Percentiles rank a stretch among this genome's conserved stretches.
These are phyloP conservation scores for Pseudohalonectria lignicola DNA, from an alignment of 2,329 filamentous ascomycete genomes.

Conservation along the genomic window DNA sequence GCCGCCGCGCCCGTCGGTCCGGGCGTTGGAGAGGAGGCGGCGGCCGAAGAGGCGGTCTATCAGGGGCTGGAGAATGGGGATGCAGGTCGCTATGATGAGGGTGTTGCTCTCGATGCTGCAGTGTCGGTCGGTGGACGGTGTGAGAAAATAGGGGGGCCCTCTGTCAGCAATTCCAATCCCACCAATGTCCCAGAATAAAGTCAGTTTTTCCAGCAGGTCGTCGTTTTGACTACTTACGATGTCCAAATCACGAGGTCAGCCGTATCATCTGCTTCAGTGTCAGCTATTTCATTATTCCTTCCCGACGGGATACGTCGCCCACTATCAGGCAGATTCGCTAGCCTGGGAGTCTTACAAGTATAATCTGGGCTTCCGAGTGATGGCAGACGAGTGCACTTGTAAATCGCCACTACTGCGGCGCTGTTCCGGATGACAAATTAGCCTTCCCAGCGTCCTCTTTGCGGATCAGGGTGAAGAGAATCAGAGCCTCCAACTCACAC, in stretches of 20 bases:
- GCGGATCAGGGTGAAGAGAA: not conserved
- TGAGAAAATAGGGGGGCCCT: too few relatives aligned
- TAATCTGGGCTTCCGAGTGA: constrained; percentile 16
- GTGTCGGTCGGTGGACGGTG: not conserved
- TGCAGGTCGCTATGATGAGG: constrained; percentile 23
- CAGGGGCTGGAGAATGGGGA: constrained; percentile 21
- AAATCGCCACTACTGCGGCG: constrained; percentile 15
- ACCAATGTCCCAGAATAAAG: too few relatives aligned
- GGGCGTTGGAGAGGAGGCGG: not conserved
- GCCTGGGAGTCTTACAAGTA: constrained; percentile 10
- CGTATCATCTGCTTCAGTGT: constrained; percentile 15
- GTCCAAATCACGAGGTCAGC: constrained; percentile 34
- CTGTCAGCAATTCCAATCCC: too few relatives aligned
- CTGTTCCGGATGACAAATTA: constrained; percentile 8
- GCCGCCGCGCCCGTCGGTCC: not conserved
- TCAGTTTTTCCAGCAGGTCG: too few relatives aligned
- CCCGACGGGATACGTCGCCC: too few relatives aligned
- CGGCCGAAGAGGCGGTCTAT: constrained; percentile 12
- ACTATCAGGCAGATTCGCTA: too few relatives aligned
- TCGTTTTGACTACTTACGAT: constrained; percentile 23
- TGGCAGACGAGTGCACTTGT: constrained; percentile 17
- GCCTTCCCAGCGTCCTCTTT: too few relatives aligned
- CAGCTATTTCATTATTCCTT: not conserved
- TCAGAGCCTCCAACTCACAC: constrained; percentile 13
- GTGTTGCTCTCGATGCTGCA: constrained; percentile 19